Evolutionary conservation across 306 rosid species (phyloP), one percentile per base, ranked within the genome.

Genomic region (Albizia julibrissin): DNA sequence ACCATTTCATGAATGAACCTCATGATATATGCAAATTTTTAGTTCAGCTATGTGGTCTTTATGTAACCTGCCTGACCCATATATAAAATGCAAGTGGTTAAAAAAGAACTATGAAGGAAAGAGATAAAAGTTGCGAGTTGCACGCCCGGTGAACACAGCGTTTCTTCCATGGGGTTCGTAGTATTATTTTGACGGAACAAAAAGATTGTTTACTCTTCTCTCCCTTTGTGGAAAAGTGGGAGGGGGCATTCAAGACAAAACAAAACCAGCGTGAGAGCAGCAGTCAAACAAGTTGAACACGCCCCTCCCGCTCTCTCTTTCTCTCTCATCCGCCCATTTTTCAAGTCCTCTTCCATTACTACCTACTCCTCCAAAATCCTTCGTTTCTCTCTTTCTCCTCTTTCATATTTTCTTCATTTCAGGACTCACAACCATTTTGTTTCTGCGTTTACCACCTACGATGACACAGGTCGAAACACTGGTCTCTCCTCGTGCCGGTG

Each of bases 391-490:
- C 15, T 43, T 70, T 62, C 74, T 56, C 62, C 16, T 49, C 19
- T 26, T 19, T 40, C 59, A 13, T 40, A 46, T 27, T 62, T 50
- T 79, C 81, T 29, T 74, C 59, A 47, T 73, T 62, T 40, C 69
- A 58, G 7, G 49, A 11, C 26, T 66, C 49, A 52, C 26, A 18
- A 21, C 12, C 47, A 13, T 37, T 21, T 61, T 13, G 9, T 27
- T 27, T 26, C 39, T 18, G 26, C 26, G 46, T 26, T 54, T 18
- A 18, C 26, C 73, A 21, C 58, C 29, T 34, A 54, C 47, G 19
- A 86, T 92, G 98, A 94, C 99, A 74, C 98, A 91, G 83, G 90
- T 93, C 37, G 99, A 95, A 80, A 86, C 89, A 40, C 79, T 95
- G 47, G 98, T 92, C 47, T 82, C 93, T n/a, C 91, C 91, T 52